These are phyloP conservation scores for Ascochyta koolunga DNA, from an alignment of 2,329 filamentous ascomycete species.

Conservation along the genomic window DNA sequence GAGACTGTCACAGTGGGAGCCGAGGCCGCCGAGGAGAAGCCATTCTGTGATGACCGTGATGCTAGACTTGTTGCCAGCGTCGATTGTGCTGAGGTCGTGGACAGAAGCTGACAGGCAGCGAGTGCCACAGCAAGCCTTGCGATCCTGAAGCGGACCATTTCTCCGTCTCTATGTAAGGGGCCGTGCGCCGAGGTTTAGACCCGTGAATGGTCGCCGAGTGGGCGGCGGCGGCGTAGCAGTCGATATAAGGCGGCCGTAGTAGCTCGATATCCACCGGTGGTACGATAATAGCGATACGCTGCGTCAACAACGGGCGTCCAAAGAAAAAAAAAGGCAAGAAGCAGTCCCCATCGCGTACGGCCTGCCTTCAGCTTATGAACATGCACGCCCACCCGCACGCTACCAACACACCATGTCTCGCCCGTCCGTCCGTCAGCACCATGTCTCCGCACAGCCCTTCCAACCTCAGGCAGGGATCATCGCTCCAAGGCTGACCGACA, in stretches of 20 bases:
- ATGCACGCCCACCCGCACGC: slow-evolving; percentile 1
- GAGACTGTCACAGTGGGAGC: neutral
- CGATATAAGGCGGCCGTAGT: neutral
- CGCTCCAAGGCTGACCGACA: slow-evolving; percentile 8
- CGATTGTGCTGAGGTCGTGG: slow-evolving; percentile 9
- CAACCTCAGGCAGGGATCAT: slow-evolving; percentile 12
- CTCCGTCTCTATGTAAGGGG: neutral
- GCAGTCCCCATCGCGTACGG: slow-evolving; percentile 7
- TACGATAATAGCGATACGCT: neutral
- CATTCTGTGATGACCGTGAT: slow-evolving; percentile 3
- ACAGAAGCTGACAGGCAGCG: slow-evolving; percentile 15
- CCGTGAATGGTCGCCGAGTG: neutral
- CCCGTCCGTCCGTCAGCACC: slow-evolving; percentile 15
- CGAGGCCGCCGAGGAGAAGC: neutral
- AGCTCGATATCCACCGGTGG: neutral
- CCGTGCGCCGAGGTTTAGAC: neutral
- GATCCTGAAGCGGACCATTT: slow-evolving; percentile 18
- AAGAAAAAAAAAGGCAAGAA: slow-evolving; percentile 1
- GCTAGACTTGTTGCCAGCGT: neutral
- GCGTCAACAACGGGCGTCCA: neutral
- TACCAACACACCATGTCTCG: slow-evolving; percentile 7
- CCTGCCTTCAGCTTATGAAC: slow-evolving; percentile 10
- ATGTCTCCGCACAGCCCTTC: slow-evolving; percentile 12
- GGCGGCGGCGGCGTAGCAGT: neutral
- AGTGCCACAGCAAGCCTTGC: slow-evolving; percentile 19